Percentiles rank a stretch among this genome's conserved stretches.
These are phyloP conservation scores for Amylostereum areolatum DNA, from an alignment of 1,284 basidiomycete genomes.

Conservation along the genomic window DNA sequence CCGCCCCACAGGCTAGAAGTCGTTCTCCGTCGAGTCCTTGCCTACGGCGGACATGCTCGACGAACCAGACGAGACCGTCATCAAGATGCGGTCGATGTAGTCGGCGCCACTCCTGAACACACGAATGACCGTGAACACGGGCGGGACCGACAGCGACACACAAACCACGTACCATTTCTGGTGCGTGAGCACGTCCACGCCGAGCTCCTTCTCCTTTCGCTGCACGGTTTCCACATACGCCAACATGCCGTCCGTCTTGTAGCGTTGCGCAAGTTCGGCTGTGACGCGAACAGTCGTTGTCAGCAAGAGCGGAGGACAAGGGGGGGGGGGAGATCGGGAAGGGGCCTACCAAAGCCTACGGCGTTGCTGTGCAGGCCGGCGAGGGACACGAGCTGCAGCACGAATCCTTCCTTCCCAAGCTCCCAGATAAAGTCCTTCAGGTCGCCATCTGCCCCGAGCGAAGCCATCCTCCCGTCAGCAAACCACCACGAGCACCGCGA, in stretches of 20 bases:
- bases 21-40: conserved; percentile 81
- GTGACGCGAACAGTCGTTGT: neutral
- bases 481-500: neutral
- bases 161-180: conserved; percentile 69
- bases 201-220: conserved; percentile 84
- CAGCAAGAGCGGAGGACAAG: neutral
- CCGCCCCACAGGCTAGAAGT: conserved; percentile 40
- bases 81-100: conserved; percentile 77
- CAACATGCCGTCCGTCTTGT: conserved; percentile 82
- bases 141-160: neutral
- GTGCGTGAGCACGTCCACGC: conserved; percentile 89
- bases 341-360: conserved; percentile 60
- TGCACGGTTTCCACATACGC: conserved; percentile 84
- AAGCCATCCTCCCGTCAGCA: neutral
- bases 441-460: conserved; percentile 43
- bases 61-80: conserved; percentile 75
- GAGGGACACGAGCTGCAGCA: conserved; percentile 81
- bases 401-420: conserved; percentile 85
- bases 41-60: conserved; percentile 79
- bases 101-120: conserved; percentile 73
- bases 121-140: neutral
- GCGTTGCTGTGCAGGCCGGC: conserved; percentile 87
- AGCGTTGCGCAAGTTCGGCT: conserved; percentile 74
- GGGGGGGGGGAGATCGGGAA: neutral
- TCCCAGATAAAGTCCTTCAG: conserved; percentile 90